Percentiles rank a stretch among this genome's conserved stretches.
These are phyloP conservation scores for Monilinia fructigena DNA, from an alignment of 2,329 filamentous ascomycete species.

Conservation along the genomic window DNA sequence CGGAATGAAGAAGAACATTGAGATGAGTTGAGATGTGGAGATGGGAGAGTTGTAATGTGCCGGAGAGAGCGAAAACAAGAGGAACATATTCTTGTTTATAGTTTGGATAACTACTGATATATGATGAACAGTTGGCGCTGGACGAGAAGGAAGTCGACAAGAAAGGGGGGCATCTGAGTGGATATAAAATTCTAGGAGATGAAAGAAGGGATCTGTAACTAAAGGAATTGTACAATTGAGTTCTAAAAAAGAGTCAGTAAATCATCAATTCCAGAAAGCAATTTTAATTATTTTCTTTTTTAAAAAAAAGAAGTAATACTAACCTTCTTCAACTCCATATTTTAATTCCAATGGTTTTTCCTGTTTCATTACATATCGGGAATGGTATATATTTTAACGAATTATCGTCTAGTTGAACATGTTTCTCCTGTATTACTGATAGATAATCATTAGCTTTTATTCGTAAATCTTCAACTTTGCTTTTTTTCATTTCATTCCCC, in stretches of 20 bases:
- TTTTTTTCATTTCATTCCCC: background rate
- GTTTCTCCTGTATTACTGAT: slow-evolving; percentile 80
- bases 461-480: background rate
- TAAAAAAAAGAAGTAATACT: background rate
- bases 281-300: background rate
- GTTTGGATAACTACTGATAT: slow-evolving; percentile 44
- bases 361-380: slow-evolving; percentile 84
- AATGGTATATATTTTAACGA: slow-evolving; percentile 93
- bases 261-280: background rate
- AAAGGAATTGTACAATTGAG: slow-evolving; percentile 80
- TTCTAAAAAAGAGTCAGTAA: slow-evolving; percentile 49
- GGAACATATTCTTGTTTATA: slow-evolving; percentile 66
- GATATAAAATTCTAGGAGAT: slow-evolving; percentile 94
- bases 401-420: slow-evolving; percentile 76
- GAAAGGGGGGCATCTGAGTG: slow-evolving; percentile 92
- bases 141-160: slow-evolving; percentile 83
- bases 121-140: slow-evolving; percentile 50
- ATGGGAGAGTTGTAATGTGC: slow-evolving; percentile 84
- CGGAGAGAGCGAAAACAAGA: slow-evolving; percentile 82
- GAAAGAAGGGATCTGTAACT: slow-evolving; percentile 77
- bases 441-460: background rate
- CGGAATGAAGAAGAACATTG: slow-evolving; percentile 78
- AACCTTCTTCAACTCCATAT: slow-evolving; percentile 69
- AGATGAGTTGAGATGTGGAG: slow-evolving; percentile 86
- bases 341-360: slow-evolving; percentile 75